Percentiles rank a stretch among this genome's conserved stretches.
Conservation (phyloP, 345 rosid species). For the Mercurialis annua region DNA sequence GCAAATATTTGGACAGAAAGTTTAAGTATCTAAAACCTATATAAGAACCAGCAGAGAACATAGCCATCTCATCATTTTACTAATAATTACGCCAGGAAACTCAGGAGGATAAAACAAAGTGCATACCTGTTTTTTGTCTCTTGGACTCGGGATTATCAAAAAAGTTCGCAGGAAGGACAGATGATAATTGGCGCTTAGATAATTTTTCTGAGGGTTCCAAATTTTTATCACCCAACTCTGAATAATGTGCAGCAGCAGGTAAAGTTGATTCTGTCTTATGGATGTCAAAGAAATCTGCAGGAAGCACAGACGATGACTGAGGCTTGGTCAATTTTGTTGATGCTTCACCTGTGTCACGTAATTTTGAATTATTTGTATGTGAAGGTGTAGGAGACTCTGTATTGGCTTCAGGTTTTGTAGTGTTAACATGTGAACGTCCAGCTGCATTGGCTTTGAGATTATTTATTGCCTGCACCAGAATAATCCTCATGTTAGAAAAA, state of each 20-base stretch:
- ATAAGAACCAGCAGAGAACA: not conserved
- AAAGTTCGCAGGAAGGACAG: slow-evolving; percentile 55
- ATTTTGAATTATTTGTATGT: slow-evolving; percentile 10
- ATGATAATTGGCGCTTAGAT: slow-evolving; percentile 35
- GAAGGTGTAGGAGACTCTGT: slow-evolving; percentile 18
- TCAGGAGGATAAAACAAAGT: not conserved
- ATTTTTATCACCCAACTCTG: slow-evolving; percentile 19
- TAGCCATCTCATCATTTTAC: not conserved
- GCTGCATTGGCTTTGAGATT: slow-evolving; percentile 64
- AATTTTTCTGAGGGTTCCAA: slow-evolving; percentile 25
- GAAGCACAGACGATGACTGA: slow-evolving; percentile 48
- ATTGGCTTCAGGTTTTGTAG: slow-evolving; percentile 13
- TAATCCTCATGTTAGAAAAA: slow-evolving; percentile 1
- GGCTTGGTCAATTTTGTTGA: slow-evolving; percentile 28
- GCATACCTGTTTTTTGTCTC: slow-evolving; percentile 38
- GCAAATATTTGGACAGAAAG: not conserved
- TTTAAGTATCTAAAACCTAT: not conserved
- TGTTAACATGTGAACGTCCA: slow-evolving; percentile 26
- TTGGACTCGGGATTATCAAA: slow-evolving; percentile 42
- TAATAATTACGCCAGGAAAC: not conserved
- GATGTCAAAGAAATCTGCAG: slow-evolving; percentile 50
- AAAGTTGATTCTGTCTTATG: slow-evolving; percentile 18
- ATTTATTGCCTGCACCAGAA: slow-evolving; percentile 53
- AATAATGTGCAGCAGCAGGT: not conserved
- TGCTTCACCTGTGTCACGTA: slow-evolving; percentile 29